Base-by-base conservation (phyloP, 2,329 filamentous ascomycete species). In the Onygena corvina region DNA sequence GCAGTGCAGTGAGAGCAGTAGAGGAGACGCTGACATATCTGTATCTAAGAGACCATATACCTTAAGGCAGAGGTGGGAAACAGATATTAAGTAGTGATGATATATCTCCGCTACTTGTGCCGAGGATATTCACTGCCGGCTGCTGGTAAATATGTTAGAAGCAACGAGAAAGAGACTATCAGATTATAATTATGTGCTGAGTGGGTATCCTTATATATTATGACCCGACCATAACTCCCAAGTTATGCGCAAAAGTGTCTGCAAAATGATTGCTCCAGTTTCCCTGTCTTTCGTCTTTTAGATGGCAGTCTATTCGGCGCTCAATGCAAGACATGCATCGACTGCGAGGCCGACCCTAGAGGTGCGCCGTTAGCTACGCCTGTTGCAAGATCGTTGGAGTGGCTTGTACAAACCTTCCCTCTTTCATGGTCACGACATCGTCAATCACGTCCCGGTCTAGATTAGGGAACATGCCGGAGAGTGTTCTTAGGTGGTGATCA, bases 381-480 rank as follows among this genome's bases (percentile, higher is more conserved):
- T 33, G n/a, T n/a, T n/a, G n/a, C n/a, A n/a, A n/a, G n/a, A n/a
- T n/a, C n/a, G n/a, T n/a, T n/a, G n/a, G 21, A 47, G 18, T 14
- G 1, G 25, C 4, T 11, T 21, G 12, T 47, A 77, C 84, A 71
- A 66, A 90, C 87, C 86, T 80, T 63, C 92, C 93, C 67, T 95
- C 83, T 69, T 98, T 95, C 71, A 93, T 80, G 64, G 90, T 81
- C 21, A 98, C 92, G 34, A 98, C 92, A 69, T 98, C 92, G 60
- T 89, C 89, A 62, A 98, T 96, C 31, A 98, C 77, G 45, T 98
- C 93, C 60, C 81, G 80, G 65, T 98, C 92, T 46, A 98, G 72
- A 61, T 93, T 88, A 0, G 92, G 92, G 64, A 98, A 98, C 92
- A 98, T 98, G 58, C 87, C 84, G 44, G 86, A 82, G 50, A 98